Conservation (phyloP, 2,329 filamentous ascomycete genomes). For the Neonectria hederae region DNA sequence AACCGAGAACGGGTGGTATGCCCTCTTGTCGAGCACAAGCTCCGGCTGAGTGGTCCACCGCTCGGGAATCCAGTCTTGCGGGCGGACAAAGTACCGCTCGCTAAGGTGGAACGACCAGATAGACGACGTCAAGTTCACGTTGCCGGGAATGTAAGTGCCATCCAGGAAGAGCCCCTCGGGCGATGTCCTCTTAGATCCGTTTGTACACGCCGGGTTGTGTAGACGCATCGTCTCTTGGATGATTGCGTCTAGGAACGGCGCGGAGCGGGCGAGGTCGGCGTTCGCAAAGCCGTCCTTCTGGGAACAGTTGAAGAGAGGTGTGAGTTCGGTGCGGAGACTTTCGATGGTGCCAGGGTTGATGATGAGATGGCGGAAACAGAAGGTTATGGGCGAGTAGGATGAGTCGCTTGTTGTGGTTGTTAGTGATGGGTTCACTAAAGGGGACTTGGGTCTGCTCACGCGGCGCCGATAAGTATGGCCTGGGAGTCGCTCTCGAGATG, state of each 20-base stretch:
- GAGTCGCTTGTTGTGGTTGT: neutral
- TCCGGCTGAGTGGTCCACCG: constrained; percentile 3
- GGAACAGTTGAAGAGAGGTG: constrained; percentile 24
- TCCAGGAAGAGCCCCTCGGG: constrained; percentile 40
- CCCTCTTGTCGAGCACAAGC: constrained; percentile 2
- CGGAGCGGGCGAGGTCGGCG: constrained; percentile 28
- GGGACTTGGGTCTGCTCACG: neutral
- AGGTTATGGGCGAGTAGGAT: neutral
- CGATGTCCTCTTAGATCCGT: constrained; percentile 39
- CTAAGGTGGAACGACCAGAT: constrained; percentile 4
- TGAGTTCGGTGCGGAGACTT: constrained; percentile 28
- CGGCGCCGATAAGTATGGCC: constrained; percentile 35
- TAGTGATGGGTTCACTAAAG: neutral
- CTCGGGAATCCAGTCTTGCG: constrained; percentile 3
- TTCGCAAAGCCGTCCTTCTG: constrained; percentile 30
- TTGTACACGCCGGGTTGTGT: constrained; percentile 41
- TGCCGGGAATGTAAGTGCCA: constrained; percentile 40
- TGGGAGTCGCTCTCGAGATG: constrained; percentile 33
- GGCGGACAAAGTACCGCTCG: constrained; percentile 3
- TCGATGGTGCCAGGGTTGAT: neutral
- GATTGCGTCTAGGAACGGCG: constrained; percentile 37
- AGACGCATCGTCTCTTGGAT: constrained; percentile 45
- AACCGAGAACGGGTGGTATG: neutral
- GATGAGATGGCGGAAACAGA: constrained; percentile 1
- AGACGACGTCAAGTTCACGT: constrained; percentile 12